Evolutionary conservation across 2,329 filamentous ascomycete genomes (phyloP), one percentile per base, ranked within the genome.

Genomic region (Alternaria incomplexa): DNA sequence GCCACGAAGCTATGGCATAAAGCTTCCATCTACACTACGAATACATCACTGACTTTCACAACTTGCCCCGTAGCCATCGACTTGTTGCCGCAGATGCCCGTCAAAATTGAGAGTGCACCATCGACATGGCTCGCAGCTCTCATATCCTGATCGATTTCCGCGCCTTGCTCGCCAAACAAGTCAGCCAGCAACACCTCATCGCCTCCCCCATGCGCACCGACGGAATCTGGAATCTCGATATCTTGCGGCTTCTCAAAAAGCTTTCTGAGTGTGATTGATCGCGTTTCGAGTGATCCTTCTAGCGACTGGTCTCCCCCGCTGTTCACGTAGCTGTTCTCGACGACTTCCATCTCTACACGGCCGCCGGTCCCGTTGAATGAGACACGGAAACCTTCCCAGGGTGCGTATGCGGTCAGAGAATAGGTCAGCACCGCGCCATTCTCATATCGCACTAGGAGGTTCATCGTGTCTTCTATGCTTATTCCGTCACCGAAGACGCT

Each of bases 401-500:
- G 88, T 5, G 87, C 86, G 61, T 89, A 90, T 0, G 88, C 87
- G 1, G 85, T 86, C 11, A 87, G 77, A 22, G 82, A 87, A 69
- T 89, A 90, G 1, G 87, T 88, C 73, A 89, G 77, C 25, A 87
- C 83, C 0, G 86, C 86, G 3, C 86, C 85, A 55, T 82, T 87
- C 17, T 81, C 79, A 70, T 90, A 90, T 54, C 83, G 80, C 22
- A 89, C 85, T 48, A 90, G 80, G 23, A 89, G 77, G 43, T 83
- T 87, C 87, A 89, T 88, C 0, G 87, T 89, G 68, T 90, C 88
- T 73, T 90, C 87, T 61, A 89, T 89, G 66, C 82, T 88, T 58
- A 90, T 88, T 1, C 88, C 88, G 62, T 90, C 88, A 0, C 85
- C 82, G 57, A 90, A 89, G 1, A 89, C 87, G 66, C 84, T 88